Evolutionary conservation across 805 yeast species (phyloP).

Genomic region (Wickerhamomyces mucosus): DNA sequence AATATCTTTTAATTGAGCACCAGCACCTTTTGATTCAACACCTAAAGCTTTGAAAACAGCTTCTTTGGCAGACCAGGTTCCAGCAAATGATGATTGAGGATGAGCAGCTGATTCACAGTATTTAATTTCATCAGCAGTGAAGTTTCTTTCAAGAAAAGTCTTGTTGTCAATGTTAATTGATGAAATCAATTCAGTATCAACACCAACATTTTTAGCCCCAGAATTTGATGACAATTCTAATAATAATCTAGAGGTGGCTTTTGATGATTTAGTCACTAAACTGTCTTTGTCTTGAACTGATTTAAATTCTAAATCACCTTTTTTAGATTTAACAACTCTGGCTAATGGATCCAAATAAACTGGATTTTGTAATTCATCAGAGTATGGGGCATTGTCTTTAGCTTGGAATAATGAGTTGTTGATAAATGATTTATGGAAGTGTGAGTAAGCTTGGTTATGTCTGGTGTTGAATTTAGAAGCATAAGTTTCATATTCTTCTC

Average conservation of each 20-base stretch:
- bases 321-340: slow-evolving; percentile 29
- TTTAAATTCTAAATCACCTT: slow-evolving; percentile 40
- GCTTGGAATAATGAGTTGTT: slow-evolving; percentile 86
- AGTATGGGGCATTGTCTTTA: slow-evolving; percentile 89
- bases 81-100: slow-evolving; percentile 88
- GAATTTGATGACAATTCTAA: slow-evolving; percentile 39
- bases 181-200: slow-evolving; percentile 86
- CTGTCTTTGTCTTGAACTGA: slow-evolving; percentile 35
- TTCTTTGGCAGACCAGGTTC: slow-evolving; percentile 99
- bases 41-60: slow-evolving; percentile 96
- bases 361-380: slow-evolving; percentile 75
- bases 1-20: slow-evolving; percentile 86
- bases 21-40: slow-evolving; percentile 85
- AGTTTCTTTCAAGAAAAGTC: slow-evolving; percentile 87
- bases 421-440: slow-evolving; percentile 91
- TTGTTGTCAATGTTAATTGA: slow-evolving; percentile 80
- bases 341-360: slow-evolving; percentile 97
- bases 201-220: slow-evolving; percentile 70
- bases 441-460: slow-evolving; percentile 84
- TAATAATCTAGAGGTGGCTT: slow-evolving; percentile 57
- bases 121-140: slow-evolving; percentile 68
- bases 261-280: slow-evolving; percentile 39
- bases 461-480: slow-evolving; percentile 63
- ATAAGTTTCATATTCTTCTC: slow-evolving; percentile 63
- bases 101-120: slow-evolving; percentile 70